Base-by-base conservation (phyloP, 1,139 yeast genomes). In the Diutina siamensis region DNA sequence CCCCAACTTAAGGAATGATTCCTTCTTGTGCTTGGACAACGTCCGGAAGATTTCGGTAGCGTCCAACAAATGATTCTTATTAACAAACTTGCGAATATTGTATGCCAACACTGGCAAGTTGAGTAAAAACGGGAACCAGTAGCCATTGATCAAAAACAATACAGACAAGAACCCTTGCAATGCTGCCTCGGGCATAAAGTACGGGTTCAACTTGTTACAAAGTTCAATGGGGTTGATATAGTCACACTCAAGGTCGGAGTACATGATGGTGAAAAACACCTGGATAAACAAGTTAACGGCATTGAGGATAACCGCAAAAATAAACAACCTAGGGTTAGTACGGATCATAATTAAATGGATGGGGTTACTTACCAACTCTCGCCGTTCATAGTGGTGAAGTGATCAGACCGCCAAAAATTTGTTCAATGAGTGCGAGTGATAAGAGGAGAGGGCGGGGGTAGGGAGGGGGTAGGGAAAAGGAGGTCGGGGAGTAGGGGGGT, bases 1-100 rank as follows among this genome's bases (percentile, higher is more conserved):
- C 12, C 94, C 97, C 58, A 92, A 76, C 66, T 92, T 92, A 63
- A 84, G 66, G 61, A 89, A 89, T 48, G 89, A 76, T 67, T 88
- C 97, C 65, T 82, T 84, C 78, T 94, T 92, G 69, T 92, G 95
- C 60, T 83, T 85, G 55, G 87, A 78, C 59, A 94, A 74, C 45
- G 97, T 89, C 71, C 97, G 81, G 70, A 92, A 92, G 59, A 92
- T 94, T 68, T 92, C 98, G 44, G 99, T 92, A 49, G 98, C 98
- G 65, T 92, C 99, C 63, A 94, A 77, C 52, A 87, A 69, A 63
- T 92, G 92, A 63, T 83, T 83, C 65, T 85, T 85, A 56, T 77
- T 80, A 61, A 78, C 59, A 55, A 78, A 71, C 64, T 85, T 85
- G 68, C 82, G 82, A 50, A 71, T 79, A 61, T 88, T 88, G 70